Evolutionary conservation across 2,329 filamentous ascomycete species (phyloP).

Genomic region (Periconia sp.): DNA sequence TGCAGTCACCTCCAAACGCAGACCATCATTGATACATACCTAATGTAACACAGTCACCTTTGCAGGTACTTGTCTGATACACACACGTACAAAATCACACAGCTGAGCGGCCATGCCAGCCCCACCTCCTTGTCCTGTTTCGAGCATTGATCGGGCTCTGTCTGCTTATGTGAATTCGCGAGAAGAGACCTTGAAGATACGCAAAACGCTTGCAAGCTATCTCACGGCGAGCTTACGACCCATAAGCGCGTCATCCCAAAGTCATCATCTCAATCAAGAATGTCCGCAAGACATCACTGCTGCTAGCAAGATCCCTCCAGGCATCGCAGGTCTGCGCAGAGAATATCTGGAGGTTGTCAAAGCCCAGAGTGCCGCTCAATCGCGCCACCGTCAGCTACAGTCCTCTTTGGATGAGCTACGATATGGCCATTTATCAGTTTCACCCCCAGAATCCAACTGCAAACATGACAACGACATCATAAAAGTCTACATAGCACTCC

Average conservation of each 20-base stretch:
- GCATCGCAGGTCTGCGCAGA: constrained; percentile 46
- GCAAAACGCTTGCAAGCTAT: constrained; percentile 34
- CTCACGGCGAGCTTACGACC: constrained; percentile 33
- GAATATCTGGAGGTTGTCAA: constrained; percentile 51
- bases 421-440: constrained; percentile 23
- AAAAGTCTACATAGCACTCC: constrained; percentile 46
- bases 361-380: constrained; percentile 44
- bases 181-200: constrained; percentile 40
- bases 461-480: constrained; percentile 31
- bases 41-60: too few species aligned
- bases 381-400: constrained; percentile 38
- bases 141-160: constrained; percentile 39
- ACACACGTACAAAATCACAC: not conserved
- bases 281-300: constrained; percentile 26
- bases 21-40: too few species aligned
- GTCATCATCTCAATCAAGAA: constrained; percentile 36
- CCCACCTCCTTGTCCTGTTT: constrained; percentile 34
- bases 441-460: constrained; percentile 31
- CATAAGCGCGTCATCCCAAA: constrained; percentile 27
- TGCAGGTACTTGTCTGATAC: not conserved
- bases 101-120: not conserved
- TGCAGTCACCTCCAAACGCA: too few species aligned
- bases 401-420: constrained; percentile 34
- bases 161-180: constrained; percentile 40
- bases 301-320: constrained; percentile 33